Evolutionary conservation across 148 eudicot genomes (phyloP).

Genomic region (Camellia japonica): DNA sequence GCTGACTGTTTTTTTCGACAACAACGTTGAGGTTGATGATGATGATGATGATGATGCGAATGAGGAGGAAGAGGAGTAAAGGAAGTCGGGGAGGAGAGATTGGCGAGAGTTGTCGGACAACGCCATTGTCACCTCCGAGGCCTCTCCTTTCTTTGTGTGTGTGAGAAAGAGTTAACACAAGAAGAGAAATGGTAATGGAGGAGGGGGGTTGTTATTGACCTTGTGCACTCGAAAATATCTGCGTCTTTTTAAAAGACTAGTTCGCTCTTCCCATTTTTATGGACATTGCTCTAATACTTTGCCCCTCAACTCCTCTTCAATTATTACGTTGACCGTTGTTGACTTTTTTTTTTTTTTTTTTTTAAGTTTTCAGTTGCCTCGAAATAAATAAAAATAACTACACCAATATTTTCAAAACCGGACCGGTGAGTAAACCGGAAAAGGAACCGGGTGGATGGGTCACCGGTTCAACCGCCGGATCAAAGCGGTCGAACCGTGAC

Average conservation of each 20-base stretch:
- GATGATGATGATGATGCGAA: too few species aligned
- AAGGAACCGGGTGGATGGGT: too few species aligned
- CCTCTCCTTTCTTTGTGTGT: too few species aligned
- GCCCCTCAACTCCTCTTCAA: not conserved
- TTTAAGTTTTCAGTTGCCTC: not conserved
- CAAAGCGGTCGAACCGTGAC: too few species aligned
- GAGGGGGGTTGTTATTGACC: too few species aligned
- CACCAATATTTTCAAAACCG: too few species aligned
- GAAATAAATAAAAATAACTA: not conserved
- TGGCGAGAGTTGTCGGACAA: slow-evolving; percentile 13
- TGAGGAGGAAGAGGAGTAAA: slow-evolving; percentile 18
- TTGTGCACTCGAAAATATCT: not conserved
- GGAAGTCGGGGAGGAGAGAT: slow-evolving; percentile 28
- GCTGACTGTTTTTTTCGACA: not conserved
- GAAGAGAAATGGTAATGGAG: not conserved
- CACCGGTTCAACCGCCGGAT: too few species aligned
- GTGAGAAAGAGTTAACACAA: not conserved
- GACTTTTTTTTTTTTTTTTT: not conserved
- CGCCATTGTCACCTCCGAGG: not conserved
- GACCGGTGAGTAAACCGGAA: too few species aligned
- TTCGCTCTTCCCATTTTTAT: not conserved
- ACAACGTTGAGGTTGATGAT: too few species aligned
- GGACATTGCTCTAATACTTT: not conserved
- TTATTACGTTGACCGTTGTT: not conserved
- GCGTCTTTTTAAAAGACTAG: not conserved